Base-by-base conservation (phyloP, 768 basidiomycete species). In the Mycena filopes region DNA sequence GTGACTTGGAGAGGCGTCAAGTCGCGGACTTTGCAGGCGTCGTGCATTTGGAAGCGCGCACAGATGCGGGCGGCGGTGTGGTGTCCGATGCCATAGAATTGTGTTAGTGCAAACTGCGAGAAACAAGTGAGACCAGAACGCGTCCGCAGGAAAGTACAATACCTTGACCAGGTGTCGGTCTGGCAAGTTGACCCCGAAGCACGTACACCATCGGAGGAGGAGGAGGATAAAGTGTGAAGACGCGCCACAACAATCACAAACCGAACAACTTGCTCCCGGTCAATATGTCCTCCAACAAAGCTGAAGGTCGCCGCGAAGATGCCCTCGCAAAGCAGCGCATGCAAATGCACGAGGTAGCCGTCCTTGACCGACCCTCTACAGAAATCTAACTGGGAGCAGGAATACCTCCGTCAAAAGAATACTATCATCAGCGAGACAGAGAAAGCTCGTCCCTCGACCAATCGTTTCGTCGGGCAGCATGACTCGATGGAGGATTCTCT, bases 401-500 rank as follows among this genome's bases (percentile, higher is more conserved):
- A 94, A 43, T 95, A 85, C 69, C 89, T 93, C 71, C 86, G 90
- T 21, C 91, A 94, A 75, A 93, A 93, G 71, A 88, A 91, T 74
- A 85, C 84, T 48, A 87, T 95, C 75, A 89, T 93, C 71, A 87
- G 85, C 74, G 96, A 98, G 80, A 96, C 95, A 2, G 94, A 97
- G 81, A 96, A 96, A 77, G 90, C 93, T 41, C 91, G 95, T 31
- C 93, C 95, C 5, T 93, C 94, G 0, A 79, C 87, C 4, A 90
- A 91, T 74, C 92, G 96, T 65, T 99, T 99, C 77, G 93, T 97
- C 40, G 94, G 95, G 1, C 94, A 96, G 76, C 88, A 94, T 78
- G 96, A 98, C 75, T 94, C 93, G 6, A 89, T 98, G 84, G 97
- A 98, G 76, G 97, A 98, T 63, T 85, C 88, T 9, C 84, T 99